Percentiles rank a stretch among this genome's conserved stretches.
phyloP scores from a whole-genome alignment of 2,329 filamentous ascomycete species.

The Diaporthe sp. region DNA sequence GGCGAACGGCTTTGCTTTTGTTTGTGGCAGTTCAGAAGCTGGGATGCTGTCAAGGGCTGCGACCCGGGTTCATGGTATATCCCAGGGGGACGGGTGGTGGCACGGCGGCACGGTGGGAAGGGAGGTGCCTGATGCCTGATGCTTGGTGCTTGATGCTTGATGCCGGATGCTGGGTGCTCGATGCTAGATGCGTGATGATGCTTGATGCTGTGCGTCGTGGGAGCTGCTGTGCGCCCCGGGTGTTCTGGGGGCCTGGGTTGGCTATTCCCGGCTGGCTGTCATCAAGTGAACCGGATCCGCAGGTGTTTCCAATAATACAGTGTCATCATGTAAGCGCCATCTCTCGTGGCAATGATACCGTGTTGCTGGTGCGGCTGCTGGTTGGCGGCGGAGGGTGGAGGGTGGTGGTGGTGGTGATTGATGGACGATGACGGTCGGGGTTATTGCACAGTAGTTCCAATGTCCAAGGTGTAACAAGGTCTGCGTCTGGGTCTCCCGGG shows the following conservation, averaged over 20 bases:
- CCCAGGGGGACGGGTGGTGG: not conserved
- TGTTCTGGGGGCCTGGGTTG: not conserved
- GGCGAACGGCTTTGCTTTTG: conserved; percentile 15
- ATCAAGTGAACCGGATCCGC: conserved; percentile 26
- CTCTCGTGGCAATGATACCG: conserved; percentile 16
- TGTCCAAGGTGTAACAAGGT: conserved; percentile 13
- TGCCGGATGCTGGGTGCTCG: not conserved
- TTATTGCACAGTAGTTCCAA: not conserved
- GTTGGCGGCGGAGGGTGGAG: not conserved
- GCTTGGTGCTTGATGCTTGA: not conserved
- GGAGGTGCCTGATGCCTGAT: not conserved
- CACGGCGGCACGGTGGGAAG: not conserved
- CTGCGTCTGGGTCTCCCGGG: not conserved
- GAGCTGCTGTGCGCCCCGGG: conserved; percentile 9
- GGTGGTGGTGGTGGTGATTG: conserved; percentile 12
- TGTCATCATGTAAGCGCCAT: conserved; percentile 32
- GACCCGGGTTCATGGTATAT: conserved; percentile 22
- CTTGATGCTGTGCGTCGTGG: conserved; percentile 5
- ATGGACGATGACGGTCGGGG: not conserved
- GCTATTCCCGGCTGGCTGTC: conserved; percentile 10
- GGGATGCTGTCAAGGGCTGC: conserved; percentile 1
- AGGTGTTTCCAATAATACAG: conserved; percentile 2
- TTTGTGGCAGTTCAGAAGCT: conserved; percentile 1
- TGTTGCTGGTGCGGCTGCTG: conserved; percentile 14
- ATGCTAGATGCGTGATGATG: not conserved